Evolutionary conservation across 179 eudicot genomes (phyloP).

Genomic region (Heliamphora pulchella): DNA sequence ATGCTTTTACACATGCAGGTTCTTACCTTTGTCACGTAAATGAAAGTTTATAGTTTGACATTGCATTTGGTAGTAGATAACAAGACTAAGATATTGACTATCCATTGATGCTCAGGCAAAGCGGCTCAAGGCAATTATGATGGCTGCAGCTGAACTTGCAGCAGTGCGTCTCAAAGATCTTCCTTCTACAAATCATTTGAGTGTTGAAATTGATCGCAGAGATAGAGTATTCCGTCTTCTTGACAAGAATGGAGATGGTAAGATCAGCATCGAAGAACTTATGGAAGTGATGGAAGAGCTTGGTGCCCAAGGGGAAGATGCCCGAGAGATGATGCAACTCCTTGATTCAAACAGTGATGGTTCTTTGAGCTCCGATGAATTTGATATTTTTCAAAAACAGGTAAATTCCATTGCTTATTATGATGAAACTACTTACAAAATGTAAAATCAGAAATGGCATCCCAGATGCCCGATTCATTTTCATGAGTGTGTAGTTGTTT

Average conservation of each 20-base stretch:
- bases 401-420: conserved; percentile 25
- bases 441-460: background rate
- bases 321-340: conserved; percentile 90
- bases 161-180: conserved; percentile 83
- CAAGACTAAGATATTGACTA: background rate
- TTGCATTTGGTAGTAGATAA: background rate
- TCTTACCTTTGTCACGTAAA: background rate
- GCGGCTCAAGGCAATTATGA: conserved; percentile 81
- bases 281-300: conserved; percentile 96
- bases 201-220: conserved; percentile 39
- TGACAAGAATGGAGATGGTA: conserved; percentile 98
- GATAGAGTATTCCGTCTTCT: conserved; percentile 65
- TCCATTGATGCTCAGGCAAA: conserved; percentile 48
- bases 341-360: conserved; percentile 96
- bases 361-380: conserved; percentile 87
- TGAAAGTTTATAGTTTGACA: background rate
- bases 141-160: conserved; percentile 94
- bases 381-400: conserved; percentile 82
- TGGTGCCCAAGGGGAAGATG: conserved; percentile 90
- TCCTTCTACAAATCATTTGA: conserved; percentile 51
- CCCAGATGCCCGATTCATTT: background rate
- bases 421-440: background rate
- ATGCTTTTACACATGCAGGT: background rate
- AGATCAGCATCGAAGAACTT: conserved; percentile 91
- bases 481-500: background rate